Base-by-base conservation (phyloP, 2,329 filamentous ascomycete species). In the Paecilomyces variotii region DNA sequence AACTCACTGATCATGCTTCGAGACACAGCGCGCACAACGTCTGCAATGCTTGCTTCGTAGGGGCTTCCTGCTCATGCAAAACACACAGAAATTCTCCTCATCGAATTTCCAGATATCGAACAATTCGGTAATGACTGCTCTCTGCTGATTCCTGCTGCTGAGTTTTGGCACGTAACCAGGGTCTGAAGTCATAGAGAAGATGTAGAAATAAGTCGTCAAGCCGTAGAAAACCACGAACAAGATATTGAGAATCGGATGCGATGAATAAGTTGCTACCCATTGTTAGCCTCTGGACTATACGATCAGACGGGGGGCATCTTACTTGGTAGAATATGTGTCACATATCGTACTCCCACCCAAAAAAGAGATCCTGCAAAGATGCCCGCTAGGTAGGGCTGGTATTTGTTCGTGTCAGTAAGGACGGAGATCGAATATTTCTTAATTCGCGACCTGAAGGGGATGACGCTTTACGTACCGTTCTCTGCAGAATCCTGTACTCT, bases 11-110 rank as follows among this genome's bases (percentile, higher is more conserved):
- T 99, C 94, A 76, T 96, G 91, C 74, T 95, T 96, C 57, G 93
- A 91, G 57, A 99, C 90, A 72, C 94, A 99, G 63, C 93, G 88
- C 67, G 89, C 86, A 72, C 94, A 99, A 61, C 90, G 84, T 70
- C 88, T 88, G 78, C 94, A 99, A 76, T 99, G 94, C 79, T 97
- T 99, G 78, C 92, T 96, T 64, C 94, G 85, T 61, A 99, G 77
- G 2, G 94, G 94, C 64, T 89, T 93, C 57, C 93, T 85, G 65
- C 96, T 90, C 92, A 97, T 96, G 78, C 94, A 99, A 54, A 85
- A 85, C 28, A 95, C 87, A 73, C 94, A 99, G 69, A 97, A 99
- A 72, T 96, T 93, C 61, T 87, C 81, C 70, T 97, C 93, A 70
- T 99, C 92, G 72, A 93, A 99, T 68, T 91, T 94, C 86, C 91